Evolutionary conservation across 306 rosid species (phyloP).

Genomic region (Vicia villosa): DNA sequence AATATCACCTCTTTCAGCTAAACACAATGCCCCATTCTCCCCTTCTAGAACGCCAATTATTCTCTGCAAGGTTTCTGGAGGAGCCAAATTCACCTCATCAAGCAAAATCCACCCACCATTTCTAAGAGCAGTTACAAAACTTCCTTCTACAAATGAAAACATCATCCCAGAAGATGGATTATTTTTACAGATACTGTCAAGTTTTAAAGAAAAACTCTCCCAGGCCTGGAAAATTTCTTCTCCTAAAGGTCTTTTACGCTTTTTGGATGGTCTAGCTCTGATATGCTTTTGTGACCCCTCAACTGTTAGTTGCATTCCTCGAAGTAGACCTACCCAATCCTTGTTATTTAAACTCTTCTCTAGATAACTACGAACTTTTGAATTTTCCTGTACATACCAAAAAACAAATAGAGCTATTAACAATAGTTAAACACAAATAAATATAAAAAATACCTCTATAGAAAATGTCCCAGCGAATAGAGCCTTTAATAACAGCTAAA

Average conservation of each 20-base stretch:
- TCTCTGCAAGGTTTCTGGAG: conserved; percentile 94
- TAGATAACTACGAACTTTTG: conserved; percentile 33
- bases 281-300: conserved; percentile 42
- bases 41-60: conserved; percentile 90
- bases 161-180: conserved; percentile 69
- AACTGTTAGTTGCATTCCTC: conserved; percentile 52
- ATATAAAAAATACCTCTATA: too few relatives aligned
- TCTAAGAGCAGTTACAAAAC: conserved; percentile 82
- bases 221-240: conserved; percentile 65
- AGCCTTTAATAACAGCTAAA: conserved; percentile 22
- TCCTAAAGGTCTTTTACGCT: conserved; percentile 63
- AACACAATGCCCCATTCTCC: conserved; percentile 76
- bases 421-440: conserved; percentile 14
- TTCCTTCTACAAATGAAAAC: conserved; percentile 96
- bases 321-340: conserved; percentile 60
- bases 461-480: neutral
- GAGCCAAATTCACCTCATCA: conserved; percentile 98
- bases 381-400: conserved; percentile 51
- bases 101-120: conserved; percentile 96
- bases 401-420: conserved; percentile 27
- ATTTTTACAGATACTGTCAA: conserved; percentile 51
- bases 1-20: conserved; percentile 93
- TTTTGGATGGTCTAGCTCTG: conserved; percentile 46
- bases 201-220: conserved; percentile 62
- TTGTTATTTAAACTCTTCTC: conserved; percentile 44